Evolutionary conservation across 23 red algal species (phyloP).

Genomic region (Agarophyton chilense): DNA sequence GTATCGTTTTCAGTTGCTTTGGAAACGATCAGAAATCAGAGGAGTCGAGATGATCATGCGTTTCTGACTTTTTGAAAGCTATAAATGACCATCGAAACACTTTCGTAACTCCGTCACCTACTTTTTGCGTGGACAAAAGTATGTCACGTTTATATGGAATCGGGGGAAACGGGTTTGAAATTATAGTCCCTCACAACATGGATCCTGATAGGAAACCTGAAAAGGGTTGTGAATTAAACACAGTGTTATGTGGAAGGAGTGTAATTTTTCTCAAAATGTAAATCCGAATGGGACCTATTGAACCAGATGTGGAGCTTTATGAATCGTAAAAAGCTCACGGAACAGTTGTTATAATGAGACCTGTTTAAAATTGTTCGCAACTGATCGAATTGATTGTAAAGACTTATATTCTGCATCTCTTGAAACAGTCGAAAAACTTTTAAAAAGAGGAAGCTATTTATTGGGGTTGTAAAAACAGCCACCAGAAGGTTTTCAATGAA

Average conservation of each 20-base stretch:
- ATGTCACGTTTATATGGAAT: conserved; percentile 20
- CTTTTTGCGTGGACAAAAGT: conserved; percentile 3
- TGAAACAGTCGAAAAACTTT: background rate
- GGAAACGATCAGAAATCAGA: too few relatives aligned
- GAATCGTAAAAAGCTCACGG: background rate
- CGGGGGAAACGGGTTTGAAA: background rate
- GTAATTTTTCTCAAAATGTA: background rate
- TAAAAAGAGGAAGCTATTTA: background rate
- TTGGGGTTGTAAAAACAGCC: background rate
- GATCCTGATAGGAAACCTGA: background rate
- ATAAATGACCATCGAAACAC: background rate
- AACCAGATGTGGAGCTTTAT: background rate
- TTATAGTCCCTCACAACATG: background rate
- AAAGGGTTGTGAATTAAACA: background rate
- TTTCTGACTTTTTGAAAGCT: background rate
- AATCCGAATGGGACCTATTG: background rate
- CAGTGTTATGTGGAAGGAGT: background rate
- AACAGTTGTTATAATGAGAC: background rate
- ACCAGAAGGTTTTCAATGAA: background rate
- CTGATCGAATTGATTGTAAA: background rate
- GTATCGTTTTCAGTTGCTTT: too few relatives aligned
- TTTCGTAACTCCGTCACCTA: background rate
- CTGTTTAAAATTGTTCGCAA: background rate
- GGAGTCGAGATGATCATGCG: too few relatives aligned
- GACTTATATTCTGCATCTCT: background rate